Base-by-base conservation (phyloP, 768 basidiomycete genomes). In the Collybia nuda region DNA sequence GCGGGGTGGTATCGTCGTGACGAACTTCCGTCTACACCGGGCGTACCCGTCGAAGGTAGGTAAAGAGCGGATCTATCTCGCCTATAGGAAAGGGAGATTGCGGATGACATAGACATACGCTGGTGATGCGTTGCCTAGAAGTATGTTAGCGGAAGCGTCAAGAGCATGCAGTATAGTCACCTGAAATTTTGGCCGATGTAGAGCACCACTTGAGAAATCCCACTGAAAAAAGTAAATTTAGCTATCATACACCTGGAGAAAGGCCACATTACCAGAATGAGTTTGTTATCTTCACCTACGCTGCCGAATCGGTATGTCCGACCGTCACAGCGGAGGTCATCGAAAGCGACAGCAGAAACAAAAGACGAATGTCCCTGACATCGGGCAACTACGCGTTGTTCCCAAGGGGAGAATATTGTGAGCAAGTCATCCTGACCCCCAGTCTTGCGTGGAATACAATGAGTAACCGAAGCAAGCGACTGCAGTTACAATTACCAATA, bases 341-440 rank as follows among this genome's bases (percentile, higher is more conserved):
- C 97, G 64, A 98, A 98, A 1, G 88, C 86, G 15, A 98, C 80
- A 9, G 84, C 77, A 0, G 92, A 88, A 6, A 99, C 90, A 62
- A 97, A 98, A 2, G 93, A 95, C 0, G 92, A 90, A 63, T 99
- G 97, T 0, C 97, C 97, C 67, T 97, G 94, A 70, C 97, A 98
- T 48, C 95, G 81, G 4, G 97, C 97, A 8, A 99, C 84, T 5
- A 98, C 85, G 2, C 95, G 84, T 64, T 93, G 88, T 65, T 98
- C 97, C 81, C 87, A 89, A 0, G 94, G 93, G 0, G 95, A 94
- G 66, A 93, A 92, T 52, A 99, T 90, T 3, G 95, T 96, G 48
- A 97, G 71, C 8, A 98, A 78, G 62, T 99, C 97, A 62, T 99
- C 97, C 74, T 99, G 95, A 0, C 97, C 97, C 11, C 95, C 97